Base-by-base conservation (phyloP, 179 eudicot species). In the Beta corolliflora region DNA sequence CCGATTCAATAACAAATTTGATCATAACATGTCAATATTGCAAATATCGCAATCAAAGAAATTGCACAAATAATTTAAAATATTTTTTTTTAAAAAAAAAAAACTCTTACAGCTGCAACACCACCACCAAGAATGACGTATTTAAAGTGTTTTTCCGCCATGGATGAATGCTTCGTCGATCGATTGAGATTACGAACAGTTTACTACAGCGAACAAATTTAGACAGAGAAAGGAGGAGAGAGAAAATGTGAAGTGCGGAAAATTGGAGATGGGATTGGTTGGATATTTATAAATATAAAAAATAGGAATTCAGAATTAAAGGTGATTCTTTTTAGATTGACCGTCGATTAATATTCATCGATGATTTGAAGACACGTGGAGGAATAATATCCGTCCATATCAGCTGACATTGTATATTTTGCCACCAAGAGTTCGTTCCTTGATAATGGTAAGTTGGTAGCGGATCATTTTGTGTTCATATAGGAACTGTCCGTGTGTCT, bases 51-150 rank as follows among this genome's bases (percentile, higher is more conserved):
- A 68, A 36, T 16, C 11, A 36, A 16, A 54, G 0, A 63, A 66
- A 41, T 1, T 29, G 5, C 10, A 21, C 10, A 71, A 19, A 16
- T 48, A 5, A 48, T 60, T 19, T 25, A 15, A 68, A 59, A 8
- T 23, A 56, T 50, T 2, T 18, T 36, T n/a, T 41, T n/a, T n/a
- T n/a, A n/a, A n/a, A n/a, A 1, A 14, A 7, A 58, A 6, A n/a
- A 7, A 12, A 13, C 14, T 1, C 98, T 86, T 87, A 95, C 99
- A 77, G 92, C 98, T 16, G 99, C 71, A 23, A 95, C 98, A 65
- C 99, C 99, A 78, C 99, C 99, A 8, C 99, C 99, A n/a, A 95
- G 68, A 81, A 95, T 90, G 83, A 95, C 85, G 86, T 95, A 93
- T 83, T 95, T 95, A 84, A 92, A 95, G 45, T 86, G 87, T 84